Evolutionary conservation across 768 basidiomycete species (phyloP).

Genomic region (Megacollybia marginata): DNA sequence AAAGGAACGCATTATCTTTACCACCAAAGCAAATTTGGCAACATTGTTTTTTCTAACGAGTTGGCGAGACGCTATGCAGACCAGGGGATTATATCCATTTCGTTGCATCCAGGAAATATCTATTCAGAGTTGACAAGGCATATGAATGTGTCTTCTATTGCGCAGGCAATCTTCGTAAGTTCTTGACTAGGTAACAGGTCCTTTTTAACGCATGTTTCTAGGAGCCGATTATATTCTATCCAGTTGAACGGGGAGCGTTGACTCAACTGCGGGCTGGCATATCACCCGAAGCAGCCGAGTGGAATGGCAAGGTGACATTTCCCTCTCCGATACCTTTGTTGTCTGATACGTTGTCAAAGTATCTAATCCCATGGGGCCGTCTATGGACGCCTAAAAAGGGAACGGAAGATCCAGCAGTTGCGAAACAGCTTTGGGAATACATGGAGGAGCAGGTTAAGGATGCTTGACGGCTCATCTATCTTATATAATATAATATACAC

Average conservation of each 20-base stretch:
- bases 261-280: constrained; percentile 34
- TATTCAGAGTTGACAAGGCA: not conserved
- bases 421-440: constrained; percentile 7
- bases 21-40: constrained; percentile 19
- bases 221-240: not conserved
- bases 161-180: no score
- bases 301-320: constrained; percentile 26
- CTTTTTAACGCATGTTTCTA: not conserved
- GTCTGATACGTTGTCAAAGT: constrained; percentile 1
- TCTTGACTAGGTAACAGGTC: no score
- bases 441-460: constrained; percentile 10
- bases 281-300: constrained; percentile 23
- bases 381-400: not conserved
- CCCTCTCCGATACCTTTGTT: not conserved
- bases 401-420: constrained; percentile 3
- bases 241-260: constrained; percentile 21
- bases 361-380: constrained; percentile 6
- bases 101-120: constrained; percentile 32
- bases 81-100: constrained; percentile 35
- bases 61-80: constrained; percentile 32
- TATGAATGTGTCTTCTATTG: not conserved
- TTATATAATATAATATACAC: no score
- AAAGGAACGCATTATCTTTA: constrained; percentile 5
- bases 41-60: constrained; percentile 35
- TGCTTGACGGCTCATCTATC: not conserved